Evolutionary conservation across 148 eudicot species (phyloP), one percentile per base, ranked within the genome.

Genomic region (Euryodendron excelsum): DNA sequence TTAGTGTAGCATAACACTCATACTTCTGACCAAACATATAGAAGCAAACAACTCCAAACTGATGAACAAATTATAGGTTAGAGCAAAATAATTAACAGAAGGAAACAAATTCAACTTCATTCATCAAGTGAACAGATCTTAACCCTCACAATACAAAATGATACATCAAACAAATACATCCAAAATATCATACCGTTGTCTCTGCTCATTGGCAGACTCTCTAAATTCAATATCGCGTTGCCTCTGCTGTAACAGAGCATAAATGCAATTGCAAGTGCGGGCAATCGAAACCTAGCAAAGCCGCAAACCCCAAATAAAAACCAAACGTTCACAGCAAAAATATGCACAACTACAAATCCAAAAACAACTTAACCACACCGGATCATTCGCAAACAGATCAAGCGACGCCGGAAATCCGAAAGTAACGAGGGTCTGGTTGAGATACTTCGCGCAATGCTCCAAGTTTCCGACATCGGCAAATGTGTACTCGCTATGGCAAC

Each of bases 261-360:
- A 91, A 5, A 96, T 34, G 68, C 98, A 96, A 75, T 96, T 96
- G 85, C 99, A 96, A 72, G 99, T 93, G 30, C 99, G 90, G 9
- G 99, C 98, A 78, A 96, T 85, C 20, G 99, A 96, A 65, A 96
- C 99, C 99, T 93, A 96, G 97, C 20, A 98, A 96, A 25, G 98
- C 95, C 1, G n/a, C 50, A 25, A 59, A 15, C n/a, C 50, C 39
- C 53, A 28, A 58, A 45, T 37, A 0, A 65, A 52, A 45, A 17
- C 25, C 59, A 33, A 80, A 33, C n/a, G n/a, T n/a, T n/a, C n/a
- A n/a, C n/a, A 76, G 69, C 70, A 58, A 44, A 48, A 53, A 44
- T 5, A 56, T 21, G 55, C 58, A 33, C 28, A 17, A 56, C 27
- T 17, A 25, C 20, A 74, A 58, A 31, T 44, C 69, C 14, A n/a